Evolutionary conservation across 73 alveolate species (phyloP).

Genomic region (Paraurostyla sp.): DNA sequence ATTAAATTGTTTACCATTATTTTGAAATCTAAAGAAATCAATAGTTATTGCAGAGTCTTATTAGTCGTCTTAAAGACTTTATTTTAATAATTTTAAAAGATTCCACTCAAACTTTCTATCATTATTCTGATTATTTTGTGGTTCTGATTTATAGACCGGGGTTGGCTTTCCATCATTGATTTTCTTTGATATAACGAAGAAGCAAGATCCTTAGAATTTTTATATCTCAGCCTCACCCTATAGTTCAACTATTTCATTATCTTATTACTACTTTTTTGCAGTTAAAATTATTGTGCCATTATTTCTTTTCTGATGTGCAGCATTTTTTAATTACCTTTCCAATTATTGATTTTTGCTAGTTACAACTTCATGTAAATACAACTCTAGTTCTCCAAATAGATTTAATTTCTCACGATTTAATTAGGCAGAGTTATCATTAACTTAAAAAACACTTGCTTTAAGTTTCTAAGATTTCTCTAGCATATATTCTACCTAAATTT

Average conservation of each 20-base stretch:
- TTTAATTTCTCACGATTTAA: slow-evolving; percentile 67
- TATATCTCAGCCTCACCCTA: slow-evolving; percentile 56
- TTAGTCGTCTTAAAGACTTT: slow-evolving; percentile 54
- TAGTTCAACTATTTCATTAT: slow-evolving; percentile 52
- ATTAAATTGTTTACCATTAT: slow-evolving; percentile 23
- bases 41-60: slow-evolving; percentile 12
- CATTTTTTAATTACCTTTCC: slow-evolving; percentile 64
- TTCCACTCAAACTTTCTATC: not conserved
- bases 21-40: slow-evolving; percentile 28
- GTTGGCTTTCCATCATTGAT: too few relatives aligned
- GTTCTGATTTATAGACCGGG: slow-evolving; percentile 72
- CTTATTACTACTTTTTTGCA: not conserved
- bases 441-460: slow-evolving; percentile 73
- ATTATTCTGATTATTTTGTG: not conserved
- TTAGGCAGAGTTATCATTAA: slow-evolving; percentile 71
- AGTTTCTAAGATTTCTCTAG: slow-evolving; percentile 81
- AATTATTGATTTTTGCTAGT: slow-evolving; percentile 69
- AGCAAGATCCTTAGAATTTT: slow-evolving; percentile 53
- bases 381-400: slow-evolving; percentile 79
- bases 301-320: slow-evolving; percentile 41
- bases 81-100: not conserved
- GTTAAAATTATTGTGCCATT: slow-evolving; percentile 43
- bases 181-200: slow-evolving; percentile 25
- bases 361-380: slow-evolving; percentile 81
- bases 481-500: slow-evolving; percentile 75